phyloP scores from a whole-genome alignment of 1,284 basidiomycete species.

The Nidula niveotomentosa region DNA sequence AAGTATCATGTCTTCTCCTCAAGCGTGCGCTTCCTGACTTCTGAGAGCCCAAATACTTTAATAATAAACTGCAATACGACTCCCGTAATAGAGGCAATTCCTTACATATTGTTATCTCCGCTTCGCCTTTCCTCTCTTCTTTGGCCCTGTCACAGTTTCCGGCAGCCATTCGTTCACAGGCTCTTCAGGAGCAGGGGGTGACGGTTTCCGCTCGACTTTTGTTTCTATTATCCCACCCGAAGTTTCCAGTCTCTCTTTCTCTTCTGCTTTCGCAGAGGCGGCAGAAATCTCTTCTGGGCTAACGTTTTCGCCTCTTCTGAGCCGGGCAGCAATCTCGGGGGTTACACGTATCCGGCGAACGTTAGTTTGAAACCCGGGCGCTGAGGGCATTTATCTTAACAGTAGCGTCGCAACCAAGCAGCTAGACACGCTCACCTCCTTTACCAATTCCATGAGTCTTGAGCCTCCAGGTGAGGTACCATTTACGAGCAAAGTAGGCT shows the following conservation, averaged over 20 bases:
- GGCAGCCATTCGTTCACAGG: slow-evolving; percentile 47
- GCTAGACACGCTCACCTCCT: slow-evolving; percentile 34
- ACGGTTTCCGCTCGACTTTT: slow-evolving; percentile 2
- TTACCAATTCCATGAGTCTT: slow-evolving; percentile 47
- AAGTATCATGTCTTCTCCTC: no score
- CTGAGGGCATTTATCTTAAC: slow-evolving; percentile 10
- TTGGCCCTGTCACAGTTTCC: slow-evolving; percentile 37
- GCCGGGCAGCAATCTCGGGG: slow-evolving; percentile 46
- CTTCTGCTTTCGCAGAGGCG: slow-evolving; percentile 38
- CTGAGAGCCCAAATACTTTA: no score
- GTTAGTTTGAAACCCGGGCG: slow-evolving; percentile 50
- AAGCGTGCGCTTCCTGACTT: no score
- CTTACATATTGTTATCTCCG: slow-evolving; percentile 17
- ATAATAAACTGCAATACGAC: no score
- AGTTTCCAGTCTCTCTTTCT: slow-evolving; percentile 19
- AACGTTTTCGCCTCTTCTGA: slow-evolving; percentile 46
- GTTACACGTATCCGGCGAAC: slow-evolving; percentile 45
- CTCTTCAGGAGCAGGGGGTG: slow-evolving; percentile 4
- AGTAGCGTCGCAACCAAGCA: no score
- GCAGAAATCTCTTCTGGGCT: slow-evolving; percentile 47
- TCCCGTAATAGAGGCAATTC: not conserved
- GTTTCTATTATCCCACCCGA: slow-evolving; percentile 8
- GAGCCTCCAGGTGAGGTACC: slow-evolving; percentile 44
- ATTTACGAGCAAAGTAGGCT: slow-evolving; percentile 42
- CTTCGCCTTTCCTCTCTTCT: slow-evolving; percentile 39